Percentiles rank a stretch among this genome's conserved stretches.
Conservation (phyloP, 176 grass and related monocot species). For the Stipa capillata region DNA sequence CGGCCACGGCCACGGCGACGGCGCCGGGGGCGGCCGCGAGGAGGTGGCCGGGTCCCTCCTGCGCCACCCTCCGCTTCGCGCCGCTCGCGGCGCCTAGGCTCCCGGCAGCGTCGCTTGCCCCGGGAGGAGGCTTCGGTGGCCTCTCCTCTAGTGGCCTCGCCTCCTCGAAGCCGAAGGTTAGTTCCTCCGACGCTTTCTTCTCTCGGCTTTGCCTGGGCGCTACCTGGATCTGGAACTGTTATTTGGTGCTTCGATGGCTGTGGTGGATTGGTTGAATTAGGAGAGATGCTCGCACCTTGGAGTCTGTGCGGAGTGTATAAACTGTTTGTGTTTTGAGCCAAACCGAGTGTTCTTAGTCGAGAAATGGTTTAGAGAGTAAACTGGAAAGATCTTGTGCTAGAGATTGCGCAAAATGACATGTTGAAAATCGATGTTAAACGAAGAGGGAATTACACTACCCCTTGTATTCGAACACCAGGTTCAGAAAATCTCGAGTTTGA, state of each 20-base stretch:
- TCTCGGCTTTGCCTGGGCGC: background rate
- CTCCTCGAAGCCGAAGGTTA: background rate
- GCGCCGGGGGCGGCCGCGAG: background rate
- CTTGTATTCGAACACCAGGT: background rate
- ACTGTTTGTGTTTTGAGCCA: background rate
- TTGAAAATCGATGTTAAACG: background rate
- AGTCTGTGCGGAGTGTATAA: background rate
- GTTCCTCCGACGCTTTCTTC: background rate
- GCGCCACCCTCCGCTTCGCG: constrained; percentile 28
- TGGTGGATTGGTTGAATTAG: background rate
- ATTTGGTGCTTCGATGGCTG: background rate
- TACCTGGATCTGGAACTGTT: constrained; percentile 3
- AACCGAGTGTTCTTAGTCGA: background rate
- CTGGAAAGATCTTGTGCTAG: background rate
- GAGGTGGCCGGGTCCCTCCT: constrained; percentile 17
- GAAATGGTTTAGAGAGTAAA: background rate
- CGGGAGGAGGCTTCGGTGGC: background rate
- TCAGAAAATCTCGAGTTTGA: background rate
- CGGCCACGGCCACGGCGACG: background rate
- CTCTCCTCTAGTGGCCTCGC: constrained; percentile 2
- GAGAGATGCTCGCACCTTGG: background rate
- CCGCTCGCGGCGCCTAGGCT: constrained; percentile 22
- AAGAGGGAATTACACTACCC: background rate
- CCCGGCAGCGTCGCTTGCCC: constrained; percentile 12
- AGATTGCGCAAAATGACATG: background rate